These are phyloP conservation scores for Exserohilum rostratum DNA, from an alignment of 2,329 filamentous ascomycete genomes.

Conservation along the genomic window DNA sequence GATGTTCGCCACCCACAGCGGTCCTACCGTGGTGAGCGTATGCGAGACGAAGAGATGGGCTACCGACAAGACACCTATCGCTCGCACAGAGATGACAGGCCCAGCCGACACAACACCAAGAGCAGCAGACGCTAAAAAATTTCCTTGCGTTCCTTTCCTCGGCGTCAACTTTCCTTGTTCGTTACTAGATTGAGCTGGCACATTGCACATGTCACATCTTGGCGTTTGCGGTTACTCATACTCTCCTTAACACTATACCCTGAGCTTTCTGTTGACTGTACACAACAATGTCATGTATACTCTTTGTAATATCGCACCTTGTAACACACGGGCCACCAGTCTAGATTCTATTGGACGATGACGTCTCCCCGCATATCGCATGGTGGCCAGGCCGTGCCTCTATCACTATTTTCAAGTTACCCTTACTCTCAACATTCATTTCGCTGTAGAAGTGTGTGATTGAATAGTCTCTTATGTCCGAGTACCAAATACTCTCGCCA, in stretches of 20 bases:
- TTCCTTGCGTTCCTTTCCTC: constrained; percentile 11
- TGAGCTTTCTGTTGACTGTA: constrained; percentile 5
- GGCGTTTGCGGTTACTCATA: constrained; percentile 10
- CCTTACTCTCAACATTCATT: not conserved
- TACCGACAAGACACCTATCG: constrained; percentile 28
- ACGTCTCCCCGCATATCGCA: not conserved
- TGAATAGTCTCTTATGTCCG: not conserved
- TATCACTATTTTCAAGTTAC: not conserved
- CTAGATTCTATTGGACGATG: not conserved
- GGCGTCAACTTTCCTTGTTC: not conserved
- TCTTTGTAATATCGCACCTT: constrained; percentile 15
- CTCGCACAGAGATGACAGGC: constrained; percentile 24
- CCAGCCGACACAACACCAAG: constrained; percentile 33
- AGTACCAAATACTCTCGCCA: not conserved
- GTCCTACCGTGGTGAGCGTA: constrained; percentile 35
- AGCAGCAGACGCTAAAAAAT: constrained; percentile 24
- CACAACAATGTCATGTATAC: constrained; percentile 8
- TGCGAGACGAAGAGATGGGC: constrained; percentile 43
- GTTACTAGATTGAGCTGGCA: constrained; percentile 1
- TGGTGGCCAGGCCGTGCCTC: not conserved
- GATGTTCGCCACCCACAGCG: constrained; percentile 38
- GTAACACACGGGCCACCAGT: not conserved
- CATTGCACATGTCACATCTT: not conserved
- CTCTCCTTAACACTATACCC: constrained; percentile 18
- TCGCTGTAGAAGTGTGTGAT: not conserved